A percentile compares a stretch with the other conserved stretches of the same genome.
phyloP scores from a whole-genome alignment of 768 basidiomycete species.

The Lactifluus hygrophoroides region DNA sequence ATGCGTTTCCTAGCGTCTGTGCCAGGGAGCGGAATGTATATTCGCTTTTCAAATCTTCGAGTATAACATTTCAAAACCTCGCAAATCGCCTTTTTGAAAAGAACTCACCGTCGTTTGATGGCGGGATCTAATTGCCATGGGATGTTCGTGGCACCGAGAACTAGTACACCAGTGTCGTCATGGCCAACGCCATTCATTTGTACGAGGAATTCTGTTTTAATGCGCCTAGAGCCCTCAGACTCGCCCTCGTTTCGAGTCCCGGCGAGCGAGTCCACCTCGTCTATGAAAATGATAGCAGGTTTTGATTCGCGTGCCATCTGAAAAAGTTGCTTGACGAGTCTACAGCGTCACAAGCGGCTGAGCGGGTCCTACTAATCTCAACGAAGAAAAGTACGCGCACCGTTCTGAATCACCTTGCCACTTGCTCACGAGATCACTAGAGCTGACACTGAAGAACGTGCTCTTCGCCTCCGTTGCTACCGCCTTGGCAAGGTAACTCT shows the following conservation, averaged over 20 bases:
- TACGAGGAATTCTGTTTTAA: constrained; percentile 96
- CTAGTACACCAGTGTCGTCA: constrained; percentile 92
- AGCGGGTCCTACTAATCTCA: not conserved
- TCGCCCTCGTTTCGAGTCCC: constrained; percentile 95
- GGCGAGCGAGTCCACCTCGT: constrained; percentile 95
- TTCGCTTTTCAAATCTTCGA: constrained; percentile 87
- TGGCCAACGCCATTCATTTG: constrained; percentile 99
- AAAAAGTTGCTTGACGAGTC: constrained; percentile 93
- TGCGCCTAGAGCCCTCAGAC: constrained; percentile 91
- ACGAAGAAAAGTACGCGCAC: constrained; percentile 35
- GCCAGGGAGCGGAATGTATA: constrained; percentile 96
- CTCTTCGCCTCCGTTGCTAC: constrained; percentile 99
- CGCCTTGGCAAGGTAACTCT: constrained; percentile 94
- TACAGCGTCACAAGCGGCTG: constrained; percentile 25
- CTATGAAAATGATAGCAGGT: constrained; percentile 97
- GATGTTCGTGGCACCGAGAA: constrained; percentile 96
- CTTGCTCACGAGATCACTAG: constrained; percentile 93
- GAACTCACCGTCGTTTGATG: constrained; percentile 80
- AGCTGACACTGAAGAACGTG: constrained; percentile 96
- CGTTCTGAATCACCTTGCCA: constrained; percentile 99
- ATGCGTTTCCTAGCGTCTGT: constrained; percentile 86
- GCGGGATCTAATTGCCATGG: constrained; percentile 98
- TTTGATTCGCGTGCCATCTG: constrained; percentile 93
- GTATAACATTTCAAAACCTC: not conserved
- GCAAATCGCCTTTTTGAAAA: not conserved